Evolutionary conservation across 495 filamentous ascomycete genomes (phyloP).

Genomic region (Hypoxylon fuscum): DNA sequence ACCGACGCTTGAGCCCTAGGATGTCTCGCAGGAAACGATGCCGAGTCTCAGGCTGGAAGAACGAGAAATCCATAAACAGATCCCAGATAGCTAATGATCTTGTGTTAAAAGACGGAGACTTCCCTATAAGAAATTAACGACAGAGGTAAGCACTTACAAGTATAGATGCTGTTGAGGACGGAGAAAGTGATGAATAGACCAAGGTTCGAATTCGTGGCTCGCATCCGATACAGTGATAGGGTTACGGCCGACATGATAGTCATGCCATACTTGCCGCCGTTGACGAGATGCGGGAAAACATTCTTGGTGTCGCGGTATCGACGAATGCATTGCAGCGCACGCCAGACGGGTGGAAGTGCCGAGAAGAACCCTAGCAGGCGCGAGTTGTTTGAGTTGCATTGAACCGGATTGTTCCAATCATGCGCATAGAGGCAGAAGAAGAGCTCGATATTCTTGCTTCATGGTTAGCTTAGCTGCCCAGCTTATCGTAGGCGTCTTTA

Average conservation of each 20-base stretch:
- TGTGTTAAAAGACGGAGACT: conserved; percentile 1
- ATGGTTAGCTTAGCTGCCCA: neutral
- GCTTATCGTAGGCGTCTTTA: neutral
- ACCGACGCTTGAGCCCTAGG: conserved; percentile 77
- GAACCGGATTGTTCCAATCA: conserved; percentile 71
- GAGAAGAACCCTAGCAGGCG: conserved; percentile 86
- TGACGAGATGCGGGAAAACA: conserved; percentile 90
- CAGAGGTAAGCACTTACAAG: conserved; percentile 59
- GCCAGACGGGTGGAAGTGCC: conserved; percentile 85
- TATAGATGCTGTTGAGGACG: conserved; percentile 81
- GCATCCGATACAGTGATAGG: conserved; percentile 83
- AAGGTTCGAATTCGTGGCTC: conserved; percentile 60
- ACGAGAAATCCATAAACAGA: conserved; percentile 93
- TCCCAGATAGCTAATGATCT: conserved; percentile 79
- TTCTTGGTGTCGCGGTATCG: conserved; percentile 89
- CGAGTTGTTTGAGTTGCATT: conserved; percentile 89
- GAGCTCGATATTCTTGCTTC: conserved; percentile 79
- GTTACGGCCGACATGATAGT: conserved; percentile 81
- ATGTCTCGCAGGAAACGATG: conserved; percentile 78
- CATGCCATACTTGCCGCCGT: conserved; percentile 89
- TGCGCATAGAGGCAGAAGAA: conserved; percentile 94
- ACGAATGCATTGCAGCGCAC: conserved; percentile 87
- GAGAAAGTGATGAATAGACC: conserved; percentile 82
- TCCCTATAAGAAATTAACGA: neutral
- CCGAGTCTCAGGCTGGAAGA: conserved; percentile 76